Evolutionary conservation across 768 basidiomycete species (phyloP), one percentile per base, ranked within the genome.

Genomic region (Candolleomyces eurysporus): DNA sequence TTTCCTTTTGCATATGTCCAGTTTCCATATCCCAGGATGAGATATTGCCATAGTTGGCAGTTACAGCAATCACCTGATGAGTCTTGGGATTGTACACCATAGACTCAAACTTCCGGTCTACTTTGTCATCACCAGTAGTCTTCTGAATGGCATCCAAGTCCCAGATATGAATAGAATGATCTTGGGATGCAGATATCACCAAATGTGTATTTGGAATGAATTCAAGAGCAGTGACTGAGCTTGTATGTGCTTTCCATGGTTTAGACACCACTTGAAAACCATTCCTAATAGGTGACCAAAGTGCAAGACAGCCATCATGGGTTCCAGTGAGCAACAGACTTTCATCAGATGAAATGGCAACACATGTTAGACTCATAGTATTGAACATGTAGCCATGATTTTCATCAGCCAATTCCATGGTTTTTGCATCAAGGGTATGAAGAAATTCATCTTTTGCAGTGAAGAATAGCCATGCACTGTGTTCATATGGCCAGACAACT

Each of bases 171-270:
- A 60, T 60, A 9, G 14, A 32, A 22, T 39, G 26, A 40, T 63
- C 62, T 17, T 22, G 5, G 2, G 62, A 63, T 17, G 59, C 59
- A 26, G 62, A 60, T n/a, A 60, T 65, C 48, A 74, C 53, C 13
- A 40, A 31, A 13, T 14, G 52, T 9, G 68, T 70, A 50, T 71
- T 65, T 0, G 69, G 71, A 14, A 72, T 72, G 63, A 67, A 73
- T 45, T 64, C 62, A 2, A 73, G 66, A 32, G 63, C 63, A 17
- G 48, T 45, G 30, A 53, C 39, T 31, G 17, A 36, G 32, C 30
- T 21, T 22, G 52, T n/a, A 32, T 51, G 58, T 67, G 62, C 73
- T 32, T 48, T 51, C 49, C 49, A 51, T 14, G 49, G 49, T 4
- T 21, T 8, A 14, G 17, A 17, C 8, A 51, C 19, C 3, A 30